Evolutionary conservation across 2,329 filamentous ascomycete genomes (phyloP), one percentile per base, ranked within the genome.

Genomic region (Fusarium mundagurra): DNA sequence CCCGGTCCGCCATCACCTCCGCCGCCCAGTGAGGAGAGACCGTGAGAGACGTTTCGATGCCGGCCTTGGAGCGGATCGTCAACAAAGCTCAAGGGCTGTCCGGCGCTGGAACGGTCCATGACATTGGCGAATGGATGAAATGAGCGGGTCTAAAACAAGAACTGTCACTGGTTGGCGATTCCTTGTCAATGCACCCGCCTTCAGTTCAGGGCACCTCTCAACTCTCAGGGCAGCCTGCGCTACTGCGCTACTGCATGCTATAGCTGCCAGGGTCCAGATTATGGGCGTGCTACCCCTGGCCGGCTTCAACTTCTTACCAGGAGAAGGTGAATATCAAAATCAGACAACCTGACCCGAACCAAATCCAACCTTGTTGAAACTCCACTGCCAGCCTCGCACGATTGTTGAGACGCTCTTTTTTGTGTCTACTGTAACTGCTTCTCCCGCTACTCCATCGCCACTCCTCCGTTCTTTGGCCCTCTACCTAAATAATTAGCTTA

Each of bases 371-470:
- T 67, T 55, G 36, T 43, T 67, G 69, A 74, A 69, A 64, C 73
- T 64, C 76, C 76, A 78, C 72, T 73, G 62, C 63, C 75, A 71
- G 57, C 64, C 68, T 77, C 71, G 54, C 66, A 72, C 64, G 60
- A 69, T 64, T 67, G 55, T 64, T 64, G 64, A 58, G 55, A 71
- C 57, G 54, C 44, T 76, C 33, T 64, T 68, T 63, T 72, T 55
- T 61, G 62, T 45, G 48, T 64, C 43, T 58, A 63, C 43, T 50
- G 47, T 62, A 34, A 38, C 38, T 61, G 55, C 55, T 63, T 58
- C 67, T 60, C 44, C 47, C 45, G 27, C 39, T 65, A 27, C 51
- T 38, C 38, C 47, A 50, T 73, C 43, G 50, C 38, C 53, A 59
- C 64, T 58, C 38, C 38, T 53, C 36, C 47, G 47, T 54, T 45